A percentile compares a stretch with the other conserved stretches of the same genome.
Conservation (phyloP, 345 rosid species). For the Clarkia xantiana region DNA sequence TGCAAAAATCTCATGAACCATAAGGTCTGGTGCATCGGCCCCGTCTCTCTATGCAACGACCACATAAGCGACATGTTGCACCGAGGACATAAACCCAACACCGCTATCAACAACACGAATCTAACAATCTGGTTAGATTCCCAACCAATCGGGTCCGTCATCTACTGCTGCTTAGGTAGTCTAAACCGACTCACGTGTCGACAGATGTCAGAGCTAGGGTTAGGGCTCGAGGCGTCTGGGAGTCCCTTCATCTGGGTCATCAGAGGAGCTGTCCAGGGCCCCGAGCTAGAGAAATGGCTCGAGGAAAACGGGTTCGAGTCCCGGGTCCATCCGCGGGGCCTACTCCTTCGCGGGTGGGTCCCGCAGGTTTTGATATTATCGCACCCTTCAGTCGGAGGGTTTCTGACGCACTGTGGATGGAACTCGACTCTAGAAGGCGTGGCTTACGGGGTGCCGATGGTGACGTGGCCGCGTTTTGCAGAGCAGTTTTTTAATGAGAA, state of each 20-base stretch:
- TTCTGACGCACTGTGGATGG: too few species aligned
- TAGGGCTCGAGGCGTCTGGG: conserved; percentile 25
- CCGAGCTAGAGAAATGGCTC: conserved; percentile 8
- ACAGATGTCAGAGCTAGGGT: conserved; percentile 25
- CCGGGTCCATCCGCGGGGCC: conserved; percentile 12
- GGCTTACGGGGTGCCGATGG: conserved; percentile 22
- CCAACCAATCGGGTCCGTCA: conserved; percentile 17
- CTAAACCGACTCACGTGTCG: conserved; percentile 17
- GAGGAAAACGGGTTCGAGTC: conserved; percentile 10
- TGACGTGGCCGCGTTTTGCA: conserved; percentile 35
- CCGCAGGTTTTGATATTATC: conserved; percentile 33
- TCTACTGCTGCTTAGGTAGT: conserved; percentile 42
- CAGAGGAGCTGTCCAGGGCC: conserved; percentile 9
- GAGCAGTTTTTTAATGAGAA: conserved; percentile 38
- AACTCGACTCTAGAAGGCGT: too few species aligned
- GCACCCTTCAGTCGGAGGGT: conserved; percentile 27
- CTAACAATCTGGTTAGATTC: conserved; percentile 20
- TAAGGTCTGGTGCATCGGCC: conserved; percentile 38
- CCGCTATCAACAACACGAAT: too few species aligned
- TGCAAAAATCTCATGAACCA: conserved; percentile 5
- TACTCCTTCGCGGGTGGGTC: conserved; percentile 31
- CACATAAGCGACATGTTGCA: conserved; percentile 17
- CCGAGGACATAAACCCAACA: conserved; percentile 22
- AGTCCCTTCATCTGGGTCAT: conserved; percentile 33
- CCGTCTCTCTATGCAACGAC: conserved; percentile 23